Evolutionary conservation across 2,329 filamentous ascomycete species (phyloP).

Genomic region (Cladosporium sp.): DNA sequence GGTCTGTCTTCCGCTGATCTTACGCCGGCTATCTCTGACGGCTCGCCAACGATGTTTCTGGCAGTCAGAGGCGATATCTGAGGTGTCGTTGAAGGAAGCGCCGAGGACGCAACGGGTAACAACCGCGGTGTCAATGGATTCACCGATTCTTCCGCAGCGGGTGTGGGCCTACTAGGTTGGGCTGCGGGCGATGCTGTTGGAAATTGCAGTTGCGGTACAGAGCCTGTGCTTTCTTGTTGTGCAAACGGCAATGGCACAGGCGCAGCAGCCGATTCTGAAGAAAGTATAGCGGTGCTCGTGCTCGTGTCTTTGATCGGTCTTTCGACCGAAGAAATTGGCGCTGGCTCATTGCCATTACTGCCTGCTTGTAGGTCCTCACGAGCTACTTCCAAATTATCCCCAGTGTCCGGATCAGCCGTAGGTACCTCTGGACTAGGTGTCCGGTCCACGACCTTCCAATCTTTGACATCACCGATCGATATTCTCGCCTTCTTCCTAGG

Average conservation of each 20-base stretch:
- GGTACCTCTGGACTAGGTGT: constrained; percentile 63
- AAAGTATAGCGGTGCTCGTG: too few species aligned
- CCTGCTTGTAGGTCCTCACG: too few species aligned
- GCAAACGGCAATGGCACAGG: too few species aligned
- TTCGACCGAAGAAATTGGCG: neutral
- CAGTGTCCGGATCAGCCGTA: constrained; percentile 21
- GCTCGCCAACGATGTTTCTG: neutral
- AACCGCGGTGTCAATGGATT: neutral
- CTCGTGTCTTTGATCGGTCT: too few species aligned
- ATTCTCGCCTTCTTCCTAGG: constrained; percentile 67
- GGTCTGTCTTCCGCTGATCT: neutral
- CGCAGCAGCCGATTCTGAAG: too few species aligned
- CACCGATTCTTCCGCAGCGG: neutral
- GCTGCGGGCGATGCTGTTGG: neutral
- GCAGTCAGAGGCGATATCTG: constrained; percentile 3
- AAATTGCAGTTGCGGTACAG: neutral
- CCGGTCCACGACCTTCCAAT: constrained; percentile 69
- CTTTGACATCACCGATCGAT: constrained; percentile 57
- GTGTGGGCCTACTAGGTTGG: neutral
- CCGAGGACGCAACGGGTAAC: neutral
- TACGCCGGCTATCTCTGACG: neutral
- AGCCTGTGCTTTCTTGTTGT: too few species aligned
- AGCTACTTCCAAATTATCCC: constrained; percentile 9
- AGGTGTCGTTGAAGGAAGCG: constrained; percentile 4
- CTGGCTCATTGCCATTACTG: neutral